A percentile compares a stretch with the other conserved stretches of the same genome.
phyloP scores from a whole-genome alignment of 2,329 filamentous ascomycete species.

The Trichoderma koningiopsis region DNA sequence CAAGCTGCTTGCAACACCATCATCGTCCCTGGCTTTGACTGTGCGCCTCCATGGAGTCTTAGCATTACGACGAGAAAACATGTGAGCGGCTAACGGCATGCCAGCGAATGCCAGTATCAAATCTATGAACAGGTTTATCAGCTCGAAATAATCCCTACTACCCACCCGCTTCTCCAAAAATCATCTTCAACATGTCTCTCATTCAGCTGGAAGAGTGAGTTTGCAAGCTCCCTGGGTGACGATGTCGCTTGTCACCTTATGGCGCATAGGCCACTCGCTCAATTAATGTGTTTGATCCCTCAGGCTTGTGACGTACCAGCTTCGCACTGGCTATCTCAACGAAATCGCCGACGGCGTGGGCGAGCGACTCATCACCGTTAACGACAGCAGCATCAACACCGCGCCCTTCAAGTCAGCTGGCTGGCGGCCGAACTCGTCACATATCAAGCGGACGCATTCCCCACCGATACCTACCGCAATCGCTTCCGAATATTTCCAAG shows the following conservation, averaged over 20 bases:
- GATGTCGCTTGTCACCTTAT: not conserved
- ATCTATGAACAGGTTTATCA: not conserved
- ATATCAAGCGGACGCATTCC: constrained; percentile 81
- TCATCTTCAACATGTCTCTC: constrained; percentile 39
- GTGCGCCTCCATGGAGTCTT: not conserved
- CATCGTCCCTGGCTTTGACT: not conserved
- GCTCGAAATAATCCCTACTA: not conserved
- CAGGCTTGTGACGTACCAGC: constrained; percentile 79
- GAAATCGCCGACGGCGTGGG: constrained; percentile 82
- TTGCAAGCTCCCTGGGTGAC: not conserved
- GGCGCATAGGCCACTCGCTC: not conserved
- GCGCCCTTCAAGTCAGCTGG: constrained; percentile 81
- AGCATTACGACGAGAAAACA: constrained; percentile 18
- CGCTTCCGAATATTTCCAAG: constrained; percentile 81
- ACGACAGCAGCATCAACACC: constrained; percentile 77
- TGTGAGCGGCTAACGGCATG: constrained; percentile 23
- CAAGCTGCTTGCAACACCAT: not conserved
- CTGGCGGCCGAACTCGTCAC: constrained; percentile 72
- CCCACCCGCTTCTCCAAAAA: not conserved
- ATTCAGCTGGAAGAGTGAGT: constrained; percentile 45
- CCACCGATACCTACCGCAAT: constrained; percentile 83
- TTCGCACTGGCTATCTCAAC: constrained; percentile 77
- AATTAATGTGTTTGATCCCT: constrained; percentile 28
- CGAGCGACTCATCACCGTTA: constrained; percentile 79
- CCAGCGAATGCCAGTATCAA: constrained; percentile 24